Evolutionary conservation across 2,329 filamentous ascomycete genomes (phyloP), one percentile per base, ranked within the genome.

Genomic region (Sclerotinia nivalis): DNA sequence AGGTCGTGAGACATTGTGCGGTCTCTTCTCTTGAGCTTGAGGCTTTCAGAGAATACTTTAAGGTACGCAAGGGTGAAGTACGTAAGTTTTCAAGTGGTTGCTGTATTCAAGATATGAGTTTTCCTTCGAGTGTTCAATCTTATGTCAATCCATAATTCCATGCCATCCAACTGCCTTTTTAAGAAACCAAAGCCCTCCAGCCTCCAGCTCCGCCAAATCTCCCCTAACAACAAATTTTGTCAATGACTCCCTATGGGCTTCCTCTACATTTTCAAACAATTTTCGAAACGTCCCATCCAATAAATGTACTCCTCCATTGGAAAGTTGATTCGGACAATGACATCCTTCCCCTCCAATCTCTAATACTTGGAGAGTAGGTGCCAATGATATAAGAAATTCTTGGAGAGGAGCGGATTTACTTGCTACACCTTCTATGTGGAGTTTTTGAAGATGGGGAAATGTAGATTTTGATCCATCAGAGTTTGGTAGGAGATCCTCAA

Each of bases 1-100:
- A 69, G 90, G 88, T 71, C 90, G 83, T 93, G 91, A 76, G 91
- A 91, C 91, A 94, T 93, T 37, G 20, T 49, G 28, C 8, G 4
- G 12, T 49, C 20, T 22, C 28, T 9, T n/a, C 43, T 55, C 28
- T 55, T 31, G 12, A 2, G 20, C 10, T n/a, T 49, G 43, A 20
- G 0, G 10, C 15, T 34, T 25, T 13, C 25, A 45, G 20, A 34
- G 20, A 25, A n/a, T 15, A 28, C 59, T n/a, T 22, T 6, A 40
- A 9, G 18, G 37, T 59, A 28, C 8, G n/a, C 25, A 20, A 28
- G 13, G 37, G 13, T 9, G 56, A 59, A 59, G n/a, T 15, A 7
- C 7, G 55, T 40, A 37, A 59, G 34, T 13, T 40, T 13, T 43
- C 20, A n/a, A 34, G 10, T 13, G 8, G 12, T n/a, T 45, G 12